Base-by-base conservation (phyloP, 768 basidiomycete species). In the Clavaria fumosa region DNA sequence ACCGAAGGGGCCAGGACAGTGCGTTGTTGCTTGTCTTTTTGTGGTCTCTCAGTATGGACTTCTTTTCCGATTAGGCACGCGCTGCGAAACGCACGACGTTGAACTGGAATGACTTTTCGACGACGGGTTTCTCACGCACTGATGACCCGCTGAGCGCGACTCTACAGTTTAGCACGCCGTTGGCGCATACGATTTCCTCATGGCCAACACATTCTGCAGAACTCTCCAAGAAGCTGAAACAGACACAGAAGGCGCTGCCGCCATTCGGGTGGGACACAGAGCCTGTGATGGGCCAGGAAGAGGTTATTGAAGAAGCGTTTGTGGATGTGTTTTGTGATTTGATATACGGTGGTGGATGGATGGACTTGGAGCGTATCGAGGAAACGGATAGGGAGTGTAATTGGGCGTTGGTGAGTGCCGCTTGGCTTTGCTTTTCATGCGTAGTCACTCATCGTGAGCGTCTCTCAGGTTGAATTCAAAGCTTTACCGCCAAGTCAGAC, bases 201-300 rank as follows among this genome's bases (percentile, higher is more conserved):
- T 88, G 83, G 84, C 82, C 85, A 0, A 54, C 67, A 3, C 74
- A 86, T 27, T 75, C 69, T 20, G 76, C 72, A 0, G 86, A 77
- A 46, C 62, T 91, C 5, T 67, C 65, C 15, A 75, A 70, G 48
- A 84, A 88, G 54, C 57, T 96, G 26, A 83, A 83, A 56, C 93
- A 91, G 58, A 66, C 75, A 3, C 80, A 88, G 49, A 82, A 80
- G 52, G 59, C 69, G 1, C 63, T 93, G 17, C 86, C 88, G 1
- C 61, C 78, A 1, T 99, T 99, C 51, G 79, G 85, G 0, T 93
- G 89, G 83, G 88, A 95, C 50, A 93, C 85, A 0, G 78, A 78
- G 28, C 83, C 89, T 0, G 74, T 84, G 14, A 59, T 77, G 42
- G 85, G 81, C 4, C 57, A 60, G 7, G 81, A 86, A 47, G 83